Evolutionary conservation across 2,329 filamentous ascomycete genomes (phyloP).

Genomic region (Hymenoscyphus infarciens): DNA sequence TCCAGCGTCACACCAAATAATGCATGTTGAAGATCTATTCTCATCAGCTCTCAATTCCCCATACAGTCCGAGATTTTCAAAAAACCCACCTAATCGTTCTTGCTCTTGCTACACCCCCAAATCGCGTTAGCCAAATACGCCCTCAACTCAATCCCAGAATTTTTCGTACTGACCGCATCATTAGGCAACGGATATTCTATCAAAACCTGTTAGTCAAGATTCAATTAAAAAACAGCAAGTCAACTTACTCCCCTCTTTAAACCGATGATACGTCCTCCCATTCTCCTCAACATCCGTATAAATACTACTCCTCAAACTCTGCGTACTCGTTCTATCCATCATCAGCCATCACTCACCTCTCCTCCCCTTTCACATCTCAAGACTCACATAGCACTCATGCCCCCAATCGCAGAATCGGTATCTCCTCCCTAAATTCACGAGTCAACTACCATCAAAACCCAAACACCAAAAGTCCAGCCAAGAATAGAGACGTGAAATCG

Average conservation of each 20-base stretch:
- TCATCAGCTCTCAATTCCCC: too few species aligned
- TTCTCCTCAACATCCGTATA: slow-evolving; percentile 37
- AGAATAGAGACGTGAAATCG: not conserved
- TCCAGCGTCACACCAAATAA: slow-evolving; percentile 14
- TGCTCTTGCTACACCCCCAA: slow-evolving; percentile 3
- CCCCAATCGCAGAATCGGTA: slow-evolving; percentile 7
- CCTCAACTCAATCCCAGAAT: not conserved
- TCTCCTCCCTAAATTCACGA: not conserved
- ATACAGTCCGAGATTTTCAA: too few species aligned
- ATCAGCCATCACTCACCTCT: not conserved
- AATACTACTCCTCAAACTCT: slow-evolving; percentile 4
- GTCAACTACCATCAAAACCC: not conserved
- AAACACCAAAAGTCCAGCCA: not conserved
- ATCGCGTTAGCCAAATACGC: not conserved
- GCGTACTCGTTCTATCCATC: slow-evolving; percentile 1
- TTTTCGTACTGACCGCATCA: slow-evolving; percentile 16
- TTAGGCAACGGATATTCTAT: slow-evolving; percentile 24
- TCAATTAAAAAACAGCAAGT: not conserved
- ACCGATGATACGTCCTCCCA: slow-evolving; percentile 28
- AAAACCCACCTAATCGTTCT: slow-evolving; percentile 13
- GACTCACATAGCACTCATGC: slow-evolving; percentile 8
- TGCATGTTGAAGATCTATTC: slow-evolving; percentile 20
- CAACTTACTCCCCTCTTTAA: slow-evolving; percentile 22
- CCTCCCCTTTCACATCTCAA: not conserved
- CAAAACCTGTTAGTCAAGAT: not conserved